A percentile compares a stretch with the other conserved stretches of the same genome.
These are phyloP conservation scores for Acer negundo DNA, from an alignment of 345 rosid genomes.

Conservation along the genomic window DNA sequence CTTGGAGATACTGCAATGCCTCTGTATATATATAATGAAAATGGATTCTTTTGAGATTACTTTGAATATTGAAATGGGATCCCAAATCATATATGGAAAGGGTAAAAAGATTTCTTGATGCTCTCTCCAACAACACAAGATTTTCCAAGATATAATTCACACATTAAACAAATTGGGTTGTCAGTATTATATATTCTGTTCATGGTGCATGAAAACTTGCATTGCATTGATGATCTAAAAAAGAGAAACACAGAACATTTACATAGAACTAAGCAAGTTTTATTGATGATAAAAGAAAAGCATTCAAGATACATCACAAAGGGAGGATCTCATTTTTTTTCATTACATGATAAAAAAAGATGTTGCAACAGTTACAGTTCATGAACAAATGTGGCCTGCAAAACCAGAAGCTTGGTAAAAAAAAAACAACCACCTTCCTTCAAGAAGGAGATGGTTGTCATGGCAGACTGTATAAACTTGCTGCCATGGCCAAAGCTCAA, in stretches of 20 bases:
- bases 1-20: background rate
- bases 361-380: constrained; percentile 33
- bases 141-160: background rate
- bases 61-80: background rate
- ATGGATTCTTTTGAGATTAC: background rate
- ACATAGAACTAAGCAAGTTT: background rate
- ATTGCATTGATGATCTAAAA: too few species aligned
- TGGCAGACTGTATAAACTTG: constrained; percentile 43
- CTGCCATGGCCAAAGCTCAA: constrained; percentile 51
- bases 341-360: constrained; percentile 23
- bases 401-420: constrained; percentile 35
- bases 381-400: constrained; percentile 30
- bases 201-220: background rate
- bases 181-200: background rate
- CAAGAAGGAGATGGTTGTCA: constrained; percentile 26
- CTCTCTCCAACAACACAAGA: background rate
- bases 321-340: constrained; percentile 22
- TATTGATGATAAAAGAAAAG: constrained; percentile 9
- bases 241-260: background rate
- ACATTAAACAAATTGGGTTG: background rate
- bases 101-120: background rate
- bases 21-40: background rate
- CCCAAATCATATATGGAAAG: background rate
- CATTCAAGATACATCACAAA: constrained; percentile 28
- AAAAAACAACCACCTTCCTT: constrained; percentile 37